These are phyloP conservation scores for Chloranthus sessilifolius DNA, from an alignment of 164 flowering plant genomes.

Conservation along the genomic window DNA sequence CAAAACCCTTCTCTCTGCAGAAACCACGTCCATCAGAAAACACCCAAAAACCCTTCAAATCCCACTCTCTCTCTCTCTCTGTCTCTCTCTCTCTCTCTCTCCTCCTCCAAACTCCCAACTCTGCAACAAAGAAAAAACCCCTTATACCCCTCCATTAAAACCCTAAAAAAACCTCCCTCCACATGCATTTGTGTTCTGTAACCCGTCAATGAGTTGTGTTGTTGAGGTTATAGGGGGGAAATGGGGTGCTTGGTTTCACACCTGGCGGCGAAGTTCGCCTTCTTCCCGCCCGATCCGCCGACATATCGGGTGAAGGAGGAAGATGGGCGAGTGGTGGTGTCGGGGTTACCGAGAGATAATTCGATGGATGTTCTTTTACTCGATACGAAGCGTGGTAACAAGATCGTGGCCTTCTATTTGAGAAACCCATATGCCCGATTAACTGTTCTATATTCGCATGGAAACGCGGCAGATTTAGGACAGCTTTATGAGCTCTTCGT, in stretches of 20 bases:
- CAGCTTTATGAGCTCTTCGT: conserved; percentile 90
- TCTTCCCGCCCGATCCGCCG: conserved; percentile 85
- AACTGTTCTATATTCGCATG: conserved; percentile 89
- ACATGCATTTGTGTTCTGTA: conserved; percentile 19
- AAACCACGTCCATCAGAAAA: no score
- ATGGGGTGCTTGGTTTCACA: conserved; percentile 76
- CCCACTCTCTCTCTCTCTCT: conserved; percentile 3
- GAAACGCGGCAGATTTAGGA: conserved; percentile 96
- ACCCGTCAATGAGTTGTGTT: conserved; percentile 35
- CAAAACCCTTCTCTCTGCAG: no score
- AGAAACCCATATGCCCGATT: conserved; percentile 80
- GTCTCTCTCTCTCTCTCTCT: neutral
- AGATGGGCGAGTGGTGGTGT: conserved; percentile 43
- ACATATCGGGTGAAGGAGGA: conserved; percentile 60
- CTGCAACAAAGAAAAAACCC: neutral
- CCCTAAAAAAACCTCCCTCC: neutral
- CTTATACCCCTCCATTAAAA: no score
- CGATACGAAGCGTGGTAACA: conserved; percentile 72
- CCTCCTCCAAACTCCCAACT: neutral
- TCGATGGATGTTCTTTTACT: conserved; percentile 62
- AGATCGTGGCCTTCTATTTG: conserved; percentile 77
- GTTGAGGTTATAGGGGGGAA: conserved; percentile 18
- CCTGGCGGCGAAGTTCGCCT: conserved; percentile 80
- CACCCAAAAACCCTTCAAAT: no score
- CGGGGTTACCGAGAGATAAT: conserved; percentile 42